Conservation (phyloP, 768 basidiomycete genomes). For the Scleroderma bovista region DNA sequence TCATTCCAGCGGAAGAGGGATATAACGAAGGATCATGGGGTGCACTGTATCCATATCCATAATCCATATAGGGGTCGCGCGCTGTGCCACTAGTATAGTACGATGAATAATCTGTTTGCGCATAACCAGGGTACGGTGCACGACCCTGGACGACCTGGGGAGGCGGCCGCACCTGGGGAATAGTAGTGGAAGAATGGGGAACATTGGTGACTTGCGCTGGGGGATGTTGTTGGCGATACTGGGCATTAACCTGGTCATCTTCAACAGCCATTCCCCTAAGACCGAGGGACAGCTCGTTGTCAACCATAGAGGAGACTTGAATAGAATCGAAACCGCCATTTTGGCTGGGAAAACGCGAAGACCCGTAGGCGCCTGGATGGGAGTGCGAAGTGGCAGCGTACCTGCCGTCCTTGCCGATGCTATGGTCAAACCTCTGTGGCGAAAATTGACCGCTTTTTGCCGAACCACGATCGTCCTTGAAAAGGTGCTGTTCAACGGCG, state of each 20-base stretch:
- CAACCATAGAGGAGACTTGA: conserved; percentile 37
- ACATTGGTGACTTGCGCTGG: conserved; percentile 25
- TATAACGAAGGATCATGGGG: conserved; percentile 48
- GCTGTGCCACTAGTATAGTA: conserved; percentile 51
- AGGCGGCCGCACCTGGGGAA: conserved; percentile 38
- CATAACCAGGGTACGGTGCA: conserved; percentile 44
- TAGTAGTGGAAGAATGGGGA: conserved; percentile 22
- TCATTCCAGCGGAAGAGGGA: conserved; percentile 40
- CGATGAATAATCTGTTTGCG: conserved; percentile 51
- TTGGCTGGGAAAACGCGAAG: conserved; percentile 27
- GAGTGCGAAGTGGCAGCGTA: conserved; percentile 45
- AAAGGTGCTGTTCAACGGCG: conserved; percentile 14
- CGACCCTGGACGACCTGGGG: conserved; percentile 40
- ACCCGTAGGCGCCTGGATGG: conserved; percentile 28
- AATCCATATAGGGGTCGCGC: conserved; percentile 50
- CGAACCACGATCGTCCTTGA: conserved; percentile 43
- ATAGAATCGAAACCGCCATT: conserved; percentile 33
- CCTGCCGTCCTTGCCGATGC: conserved; percentile 39
- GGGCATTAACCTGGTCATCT: conserved; percentile 40
- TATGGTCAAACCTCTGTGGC: conserved; percentile 48
- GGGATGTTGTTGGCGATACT: conserved; percentile 36
- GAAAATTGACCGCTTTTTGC: conserved; percentile 47
- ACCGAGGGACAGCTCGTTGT: conserved; percentile 50
- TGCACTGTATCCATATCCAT: conserved; percentile 50
- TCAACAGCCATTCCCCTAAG: conserved; percentile 59